Evolutionary conservation across 148 eudicot genomes (phyloP), one percentile per base, ranked within the genome.

Genomic region (Agrostemma githago): DNA sequence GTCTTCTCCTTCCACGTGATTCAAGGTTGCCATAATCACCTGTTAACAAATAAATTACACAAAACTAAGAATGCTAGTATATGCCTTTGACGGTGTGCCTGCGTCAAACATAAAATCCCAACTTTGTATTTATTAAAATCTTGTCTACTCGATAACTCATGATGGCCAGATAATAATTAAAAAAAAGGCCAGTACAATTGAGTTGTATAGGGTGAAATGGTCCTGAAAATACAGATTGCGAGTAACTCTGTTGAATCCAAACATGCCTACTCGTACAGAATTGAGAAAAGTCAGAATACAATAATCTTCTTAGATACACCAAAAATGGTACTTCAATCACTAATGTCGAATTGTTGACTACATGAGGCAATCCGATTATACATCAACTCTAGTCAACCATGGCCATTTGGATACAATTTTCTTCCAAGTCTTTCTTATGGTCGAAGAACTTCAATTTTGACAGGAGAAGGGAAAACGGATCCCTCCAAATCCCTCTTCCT

Each of bases 1-100:
- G 80, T 72, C 74, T 77, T 79, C 96, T 87, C 80, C 96, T 87
- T 51, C 86, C 86, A 62, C 70, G 56, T 66, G 79, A 70, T 75
- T 68, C 40, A 46, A 26, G 43, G 67, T 54, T 71, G 19, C 34
- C 66, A 71, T 19, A 44, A 59, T 69, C 62, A 71, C 77, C 86
- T 81, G 86, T 57, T 17, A 68, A 7, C 19, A 56, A 59, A 74
- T 43, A 73, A 48, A 60, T 34, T 67, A 15, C 15, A 11, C 54
- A 46, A 16, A 74, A 74, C 39, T 53, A 54, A 10, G n/a, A 44
- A 12, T 40, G 21, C 10, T 59, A 34, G 43, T 17, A 6, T 20
- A 4, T 48, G 38, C 8, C 11, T 17, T 60, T 66, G 19, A 42
- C 54, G 17, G 16, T 70, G 58, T 26, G 57, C 20, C 15, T 39